A percentile compares a stretch with the other conserved stretches of the same genome.
Evolutionary conservation across 202 grass and related monocot genomes (phyloP).

Genomic region (Saccharum hybrid): DNA sequence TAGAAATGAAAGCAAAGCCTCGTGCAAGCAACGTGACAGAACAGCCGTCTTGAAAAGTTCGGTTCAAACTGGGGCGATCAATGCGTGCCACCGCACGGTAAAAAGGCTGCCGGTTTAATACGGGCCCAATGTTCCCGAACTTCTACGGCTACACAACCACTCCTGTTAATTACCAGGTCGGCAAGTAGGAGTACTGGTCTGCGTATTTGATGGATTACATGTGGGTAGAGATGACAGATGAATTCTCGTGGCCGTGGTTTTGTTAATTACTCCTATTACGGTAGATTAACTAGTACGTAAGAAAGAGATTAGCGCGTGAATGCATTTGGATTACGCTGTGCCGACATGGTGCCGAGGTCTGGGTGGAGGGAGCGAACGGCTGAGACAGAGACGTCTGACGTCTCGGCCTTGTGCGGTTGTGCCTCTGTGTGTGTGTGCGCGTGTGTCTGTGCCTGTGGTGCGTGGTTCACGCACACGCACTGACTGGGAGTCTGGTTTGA

Average conservation of each 20-base stretch:
- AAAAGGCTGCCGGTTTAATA: background rate
- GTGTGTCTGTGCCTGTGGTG: background rate
- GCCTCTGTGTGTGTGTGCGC: background rate
- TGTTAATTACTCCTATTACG: background rate
- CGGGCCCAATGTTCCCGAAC: background rate
- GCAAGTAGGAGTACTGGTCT: background rate
- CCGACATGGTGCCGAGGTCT: constrained; percentile 30
- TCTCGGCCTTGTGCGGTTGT: too few species aligned
- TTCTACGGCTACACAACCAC: background rate
- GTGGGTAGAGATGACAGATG: background rate
- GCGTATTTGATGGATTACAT: background rate
- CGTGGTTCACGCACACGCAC: constrained; percentile 25
- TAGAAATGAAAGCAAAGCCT: background rate
- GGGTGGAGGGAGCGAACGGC: too few species aligned
- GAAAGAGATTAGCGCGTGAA: background rate
- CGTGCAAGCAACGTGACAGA: constrained; percentile 37
- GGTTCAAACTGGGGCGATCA: constrained; percentile 41
- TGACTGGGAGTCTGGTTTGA: background rate
- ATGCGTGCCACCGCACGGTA: background rate
- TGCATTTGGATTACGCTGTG: constrained; percentile 40
- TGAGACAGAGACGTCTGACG: background rate
- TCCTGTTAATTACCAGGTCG: constrained; percentile 11
- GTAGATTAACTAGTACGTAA: background rate
- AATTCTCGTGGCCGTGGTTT: background rate
- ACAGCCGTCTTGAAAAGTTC: constrained; percentile 41